Conservation (phyloP, 257 asterid genomes). For the Orobanche coerulescens region DNA sequence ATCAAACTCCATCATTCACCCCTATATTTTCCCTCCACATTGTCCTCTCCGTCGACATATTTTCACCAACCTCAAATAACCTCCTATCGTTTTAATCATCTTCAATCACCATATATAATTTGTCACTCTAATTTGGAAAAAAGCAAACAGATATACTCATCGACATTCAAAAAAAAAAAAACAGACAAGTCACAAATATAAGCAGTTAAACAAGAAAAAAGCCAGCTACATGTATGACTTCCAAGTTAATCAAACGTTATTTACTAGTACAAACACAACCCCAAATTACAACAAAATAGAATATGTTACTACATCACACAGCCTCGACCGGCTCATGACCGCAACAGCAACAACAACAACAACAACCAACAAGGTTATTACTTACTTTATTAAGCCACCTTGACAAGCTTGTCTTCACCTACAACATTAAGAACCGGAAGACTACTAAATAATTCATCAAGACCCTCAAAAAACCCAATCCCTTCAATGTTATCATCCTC, state of each 20-base stretch:
- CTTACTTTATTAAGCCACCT: slow-evolving; percentile 40
- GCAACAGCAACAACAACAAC: slow-evolving; percentile 17
- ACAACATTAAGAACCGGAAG: slow-evolving; percentile 55
- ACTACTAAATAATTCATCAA: slow-evolving; percentile 64
- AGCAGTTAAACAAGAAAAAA: slow-evolving; percentile 16
- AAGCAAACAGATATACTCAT: neutral
- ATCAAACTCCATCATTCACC: too few species aligned
- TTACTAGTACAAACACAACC: slow-evolving; percentile 29
- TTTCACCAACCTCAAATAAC: too few species aligned
- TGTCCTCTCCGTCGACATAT: too few species aligned
- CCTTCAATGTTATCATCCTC: slow-evolving; percentile 67
- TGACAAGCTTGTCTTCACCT: slow-evolving; percentile 47
- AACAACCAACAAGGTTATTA: neutral
- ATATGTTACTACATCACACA: neutral
- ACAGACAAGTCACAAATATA: too few species aligned
- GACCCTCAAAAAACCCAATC: slow-evolving; percentile 68
- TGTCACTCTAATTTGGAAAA: neutral
- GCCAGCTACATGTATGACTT: neutral
- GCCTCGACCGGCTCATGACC: neutral
- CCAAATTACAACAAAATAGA: slow-evolving; percentile 19
- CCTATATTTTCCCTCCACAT: too few species aligned
- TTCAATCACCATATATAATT: neutral
- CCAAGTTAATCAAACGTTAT: slow-evolving; percentile 26
- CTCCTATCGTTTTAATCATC: too few species aligned
- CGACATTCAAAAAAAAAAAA: neutral